These are phyloP conservation scores for Mycena epipterygia DNA, from an alignment of 768 basidiomycete species.

Conservation along the genomic window DNA sequence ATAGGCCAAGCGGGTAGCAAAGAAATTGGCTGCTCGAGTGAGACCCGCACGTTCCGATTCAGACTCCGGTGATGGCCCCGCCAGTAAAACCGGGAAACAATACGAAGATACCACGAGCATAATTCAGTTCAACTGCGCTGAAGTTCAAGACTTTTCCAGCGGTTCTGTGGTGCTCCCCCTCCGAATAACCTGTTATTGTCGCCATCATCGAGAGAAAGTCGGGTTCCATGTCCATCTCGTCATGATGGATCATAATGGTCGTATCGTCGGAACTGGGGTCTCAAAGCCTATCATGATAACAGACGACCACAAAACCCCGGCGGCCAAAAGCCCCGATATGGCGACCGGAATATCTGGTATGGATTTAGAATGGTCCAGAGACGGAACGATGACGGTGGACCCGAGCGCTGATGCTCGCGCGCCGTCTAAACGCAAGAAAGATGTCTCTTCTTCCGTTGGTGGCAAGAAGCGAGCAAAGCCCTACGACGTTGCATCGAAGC, in stretches of 20 bases:
- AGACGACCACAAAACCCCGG: conserved; percentile 93
- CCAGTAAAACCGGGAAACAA: conserved; percentile 52
- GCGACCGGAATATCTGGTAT: conserved; percentile 48
- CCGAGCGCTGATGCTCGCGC: conserved; percentile 50
- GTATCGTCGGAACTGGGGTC: conserved; percentile 83
- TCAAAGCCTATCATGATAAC: conserved; percentile 98
- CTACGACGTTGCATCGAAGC: conserved; percentile 69
- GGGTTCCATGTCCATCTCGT: conserved; percentile 94
- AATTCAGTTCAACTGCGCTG: conserved; percentile 95
- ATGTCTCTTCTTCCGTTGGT: conserved; percentile 44
- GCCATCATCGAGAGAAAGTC: conserved; percentile 97
- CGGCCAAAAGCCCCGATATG: conserved; percentile 46
- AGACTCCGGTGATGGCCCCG: conserved; percentile 70
- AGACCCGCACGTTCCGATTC: conserved; percentile 83
- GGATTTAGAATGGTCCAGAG: conserved; percentile 66
- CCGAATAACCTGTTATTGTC: conserved; percentile 97
- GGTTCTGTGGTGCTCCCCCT: conserved; percentile 93
- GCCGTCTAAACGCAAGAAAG: conserved; percentile 58
- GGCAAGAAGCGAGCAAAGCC: conserved; percentile 78
- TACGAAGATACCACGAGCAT: conserved; percentile 85
- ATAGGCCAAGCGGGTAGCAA: conserved; percentile 89
- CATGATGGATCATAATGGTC: conserved; percentile 84
- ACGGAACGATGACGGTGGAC: conserved; percentile 41
- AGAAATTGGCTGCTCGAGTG: conserved; percentile 89
- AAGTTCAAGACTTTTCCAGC: conserved; percentile 88